Base-by-base conservation (phyloP, 768 basidiomycete species). In the Ephemerocybe angulata region DNA sequence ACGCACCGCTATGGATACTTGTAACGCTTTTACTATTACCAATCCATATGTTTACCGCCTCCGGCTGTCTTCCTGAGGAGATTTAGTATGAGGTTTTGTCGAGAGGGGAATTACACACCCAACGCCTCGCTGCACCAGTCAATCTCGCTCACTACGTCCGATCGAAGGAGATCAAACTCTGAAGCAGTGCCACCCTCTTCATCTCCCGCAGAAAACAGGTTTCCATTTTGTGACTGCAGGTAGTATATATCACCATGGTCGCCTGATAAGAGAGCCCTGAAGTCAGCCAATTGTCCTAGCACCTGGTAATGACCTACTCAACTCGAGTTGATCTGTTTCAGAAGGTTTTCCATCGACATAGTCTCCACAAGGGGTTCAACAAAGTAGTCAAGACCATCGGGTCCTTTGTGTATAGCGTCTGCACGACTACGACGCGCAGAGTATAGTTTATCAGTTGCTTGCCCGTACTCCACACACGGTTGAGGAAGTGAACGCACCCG, bases 1-100 rank as follows among this genome's bases (percentile, higher is more conserved):
- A 60, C 75, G 50, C 59, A 91, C 93, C 93, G 63, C 83, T 89
- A 66, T 98, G 95, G 42, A 96, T 79, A 52, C 87, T 91, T 1
- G 95, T 97, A 13, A 84, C 73, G 63, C 91, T 93, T 54, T 75
- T 72, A 52, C 76, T 74, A 62, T 89, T 79, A 11, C 95, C 94
- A 31, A 97, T 90, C 93, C 94, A 98, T 19, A 98, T 64, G 65
- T 97, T 97, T 2, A 93, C 92, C 4, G 93, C 94, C 63, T 98
- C 95, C 0, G 94, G 59, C 71, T 76, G 33, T 79, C 88, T 87
- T 52, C 42, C 57, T 25, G 13, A 37, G 21, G 8, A 8, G 40
- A 22, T 41, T 21, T 21, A 54, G 30, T 11, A 56, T 40, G 38
- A 49, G 35, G 3, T 21, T 21, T 19, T 7, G n/a, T 19, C 31